Evolutionary conservation across 225 moss, liverwort and hornwort species (phyloP), one percentile per base, ranked within the genome.

Genomic region (Marchantia polymorpha): DNA sequence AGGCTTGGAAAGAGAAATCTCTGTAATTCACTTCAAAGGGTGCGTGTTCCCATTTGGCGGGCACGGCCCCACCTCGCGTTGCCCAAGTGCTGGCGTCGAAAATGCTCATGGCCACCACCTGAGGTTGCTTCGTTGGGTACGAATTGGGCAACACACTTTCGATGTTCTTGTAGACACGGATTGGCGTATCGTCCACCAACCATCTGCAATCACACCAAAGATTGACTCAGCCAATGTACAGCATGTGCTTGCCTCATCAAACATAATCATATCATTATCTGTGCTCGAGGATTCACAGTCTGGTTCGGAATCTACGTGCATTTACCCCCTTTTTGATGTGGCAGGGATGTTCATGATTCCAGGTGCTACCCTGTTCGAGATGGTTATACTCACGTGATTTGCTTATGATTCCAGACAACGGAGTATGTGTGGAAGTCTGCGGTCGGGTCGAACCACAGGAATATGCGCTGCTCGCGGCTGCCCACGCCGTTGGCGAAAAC

Each of bases 381-480:
- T 39, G 39, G 39, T 2, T 39, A 39, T 74, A 22, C 73, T 46
- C 81, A 90, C 90, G 88, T 84, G 77, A 88, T 66, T 52, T 88
- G 70, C 65, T 88, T 23, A 22, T 86, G 51, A 65, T 89, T 89
- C 89, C 89, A 89, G 25, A 89, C 83, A 19, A 87, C 75, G 3
- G 85, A 83, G 51, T 89, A 89, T 54, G 85, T 87, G 81, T 89
- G 87, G 72, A 83, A 87, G 46, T 80, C 83, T 0, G 83, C 82
- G 3, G 83, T 22, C 1, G 90, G 90, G 64, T 90, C 85, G 74
- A 88, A 88, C 67, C 84, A 78, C 2, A 90, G 75, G 79, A 71
- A 71, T 59, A 88, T 84, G 26, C 82, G 84, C 27, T 83, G 80
- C 83, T 90, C 90, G 63, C 86, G 23, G 69, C 56, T 50, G 12